Conservation (phyloP, 148 eudicot genomes). For the Dianthus caryophyllus region DNA sequence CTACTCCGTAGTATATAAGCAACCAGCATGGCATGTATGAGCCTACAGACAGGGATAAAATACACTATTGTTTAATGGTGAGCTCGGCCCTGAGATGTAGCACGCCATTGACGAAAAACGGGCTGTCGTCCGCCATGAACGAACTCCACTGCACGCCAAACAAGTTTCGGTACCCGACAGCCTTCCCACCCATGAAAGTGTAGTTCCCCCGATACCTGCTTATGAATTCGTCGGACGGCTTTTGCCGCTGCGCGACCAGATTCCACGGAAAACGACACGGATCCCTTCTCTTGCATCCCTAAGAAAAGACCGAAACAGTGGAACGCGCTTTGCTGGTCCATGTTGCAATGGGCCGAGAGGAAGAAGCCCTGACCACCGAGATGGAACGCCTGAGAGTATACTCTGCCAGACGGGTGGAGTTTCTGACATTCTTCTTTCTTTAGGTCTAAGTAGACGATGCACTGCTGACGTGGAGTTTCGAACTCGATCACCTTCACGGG, state of each 20-base stretch:
- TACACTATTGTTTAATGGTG: conserved; percentile 41
- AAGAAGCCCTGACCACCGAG: conserved; percentile 67
- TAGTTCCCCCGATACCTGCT: conserved; percentile 55
- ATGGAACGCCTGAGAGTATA: conserved; percentile 69
- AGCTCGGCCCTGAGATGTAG: conserved; percentile 70
- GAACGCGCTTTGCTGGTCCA: conserved; percentile 58
- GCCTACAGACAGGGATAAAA: neutral
- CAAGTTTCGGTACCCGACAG: conserved; percentile 65
- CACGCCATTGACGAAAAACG: conserved; percentile 49
- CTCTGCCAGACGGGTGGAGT: conserved; percentile 47
- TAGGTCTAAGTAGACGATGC: conserved; percentile 65
- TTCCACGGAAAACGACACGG: conserved; percentile 48
- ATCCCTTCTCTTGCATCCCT: conserved; percentile 78
- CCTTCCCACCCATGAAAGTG: conserved; percentile 62
- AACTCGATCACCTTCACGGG: conserved; percentile 56
- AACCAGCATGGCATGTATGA: neutral
- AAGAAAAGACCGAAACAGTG: conserved; percentile 73
- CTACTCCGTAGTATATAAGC: neutral
- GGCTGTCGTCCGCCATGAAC: conserved; percentile 58
- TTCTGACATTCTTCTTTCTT: conserved; percentile 49
- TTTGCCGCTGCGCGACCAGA: conserved; percentile 60
- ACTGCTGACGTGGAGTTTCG: conserved; percentile 49
- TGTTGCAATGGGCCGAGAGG: conserved; percentile 68
- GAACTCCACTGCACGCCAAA: conserved; percentile 53
- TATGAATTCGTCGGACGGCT: conserved; percentile 37